Conservation (phyloP, 352 stramenopile genomes). For the Phytophthora pseudosyringae region DNA sequence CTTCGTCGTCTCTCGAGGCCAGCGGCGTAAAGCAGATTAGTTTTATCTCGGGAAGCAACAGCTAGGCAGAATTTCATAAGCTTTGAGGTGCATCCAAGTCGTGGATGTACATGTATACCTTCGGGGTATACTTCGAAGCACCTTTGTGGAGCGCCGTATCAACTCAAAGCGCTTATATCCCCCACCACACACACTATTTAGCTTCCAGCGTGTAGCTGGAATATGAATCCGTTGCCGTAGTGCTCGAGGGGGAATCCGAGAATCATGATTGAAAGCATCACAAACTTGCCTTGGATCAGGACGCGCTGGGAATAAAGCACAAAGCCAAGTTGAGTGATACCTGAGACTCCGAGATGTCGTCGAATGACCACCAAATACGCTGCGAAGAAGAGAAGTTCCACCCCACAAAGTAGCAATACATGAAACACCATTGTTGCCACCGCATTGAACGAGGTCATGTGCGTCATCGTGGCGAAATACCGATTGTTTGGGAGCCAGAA, state of each 20-base stretch:
- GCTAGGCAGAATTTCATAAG: no score
- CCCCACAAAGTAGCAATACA: conserved; percentile 17
- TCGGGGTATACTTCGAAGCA: no score
- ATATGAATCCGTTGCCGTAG: conserved; percentile 38
- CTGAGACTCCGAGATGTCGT: conserved; percentile 1
- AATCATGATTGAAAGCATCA: conserved; percentile 28
- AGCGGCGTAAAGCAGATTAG: no score
- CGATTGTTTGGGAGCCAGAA: conserved; percentile 32
- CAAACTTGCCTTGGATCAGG: conserved; percentile 32
- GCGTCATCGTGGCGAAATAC: conserved; percentile 35
- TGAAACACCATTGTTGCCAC: conserved; percentile 11
- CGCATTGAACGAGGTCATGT: conserved; percentile 14
- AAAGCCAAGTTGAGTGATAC: conserved; percentile 35
- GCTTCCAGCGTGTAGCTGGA: background rate
- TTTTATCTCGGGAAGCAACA: no score
- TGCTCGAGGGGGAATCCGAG: conserved; percentile 36
- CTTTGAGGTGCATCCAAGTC: no score
- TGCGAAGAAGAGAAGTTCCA: conserved; percentile 22
- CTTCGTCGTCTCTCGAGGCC: no score
- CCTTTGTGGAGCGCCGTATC: no score
- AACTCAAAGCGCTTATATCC: no score
- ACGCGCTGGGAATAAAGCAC: conserved; percentile 36
- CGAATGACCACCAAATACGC: conserved; percentile 33
- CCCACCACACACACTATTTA: no score
- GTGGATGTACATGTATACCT: no score